Base-by-base conservation (phyloP, 495 filamentous ascomycete genomes). In the Penicillium dipodomyicola region DNA sequence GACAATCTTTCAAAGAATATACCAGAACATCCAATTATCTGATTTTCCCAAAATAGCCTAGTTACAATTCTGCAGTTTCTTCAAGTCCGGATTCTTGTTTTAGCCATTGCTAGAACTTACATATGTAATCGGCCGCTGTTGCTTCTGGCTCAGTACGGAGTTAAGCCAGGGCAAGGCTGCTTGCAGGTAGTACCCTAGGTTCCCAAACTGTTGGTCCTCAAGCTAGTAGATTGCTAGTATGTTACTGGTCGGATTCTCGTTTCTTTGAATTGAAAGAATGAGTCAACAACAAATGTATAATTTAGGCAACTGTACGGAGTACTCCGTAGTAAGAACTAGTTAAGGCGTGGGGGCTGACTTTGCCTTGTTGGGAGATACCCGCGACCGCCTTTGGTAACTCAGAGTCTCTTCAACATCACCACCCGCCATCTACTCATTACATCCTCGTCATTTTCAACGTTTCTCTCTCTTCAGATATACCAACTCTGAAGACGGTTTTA, bases 281-380 rank as follows among this genome's bases (percentile, higher is more conserved):
- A 32, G 27, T 48, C 45, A 30, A 48, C 32, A 20, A 5, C 6
- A 30, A n/a, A 14, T n/a, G 8, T 7, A 15, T 11, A 2, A 10
- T 29, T 15, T 47, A 48, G 45, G 27, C 27, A 32, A 48, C 45
- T 20, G 45, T 33, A n/a, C n/a, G n/a, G n/a, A n/a, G n/a, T n/a
- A 32, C 27, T 29, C 25, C 25, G 20, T 20, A 8, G 4, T 27
- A 8, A n/a, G 10, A 30, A 30, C n/a, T 48, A n/a, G n/a, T n/a
- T n/a, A 48, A 48, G 45, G 20, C 27, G 45, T 19, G 29, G 45
- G 45, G 27, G 45, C 27, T 25, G 15, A 14, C 19, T 11, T 42
- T 42, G 43, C 23, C 23, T 46, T 33, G 11, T 33, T 32, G 30
- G 10, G 2, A 1, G 30, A 32, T 32, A 32, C 30, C 11, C 10